Evolutionary conservation across 2,329 filamentous ascomycete species (phyloP), one percentile per base, ranked within the genome.

Genomic region (Periconia sp.): DNA sequence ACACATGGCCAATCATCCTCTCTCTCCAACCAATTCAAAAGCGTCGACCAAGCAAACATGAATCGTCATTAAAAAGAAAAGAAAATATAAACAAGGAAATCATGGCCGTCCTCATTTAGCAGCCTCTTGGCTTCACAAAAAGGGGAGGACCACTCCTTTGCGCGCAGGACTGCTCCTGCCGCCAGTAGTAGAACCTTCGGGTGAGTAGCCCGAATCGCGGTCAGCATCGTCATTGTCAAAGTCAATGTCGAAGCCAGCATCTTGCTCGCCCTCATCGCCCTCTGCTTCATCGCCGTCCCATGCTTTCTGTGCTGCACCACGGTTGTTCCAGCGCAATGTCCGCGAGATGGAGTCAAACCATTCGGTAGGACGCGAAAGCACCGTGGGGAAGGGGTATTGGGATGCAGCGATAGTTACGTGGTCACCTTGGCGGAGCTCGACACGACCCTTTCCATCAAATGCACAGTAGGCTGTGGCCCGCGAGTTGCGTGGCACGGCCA

Each of bases 291-390:
- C 73, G 17, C 68, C 73, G 51, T 83, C 83, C 79, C 87, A 99
- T 2, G 86, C 90, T 74, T 97, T 97, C 75, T 99, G 94, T 50
- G 88, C 88, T 6, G 93, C 92, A 5, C 92, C 92, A 44, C 94
- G 84, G 23, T 90, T 93, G 76, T 99, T 99, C 94, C 94, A 99
- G 58, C 92, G 84, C 54, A 99, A 81, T 3, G 93, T 96, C 56
- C 93, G 85, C 49, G 90, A 91, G 46, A 99, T 91, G 67, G 91
- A 95, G 74, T 97, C 90, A 70, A 99, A 97, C 94, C 94, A 99
- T 74, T 99, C 94, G 1, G 88, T 90, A 56, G 88, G 88, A 58
- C 89, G 91, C 59, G 91, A 89, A 53, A 95, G 91, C 42, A 99
- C 93, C 1, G 94, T 97, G 2, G 94, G 94, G 78, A 99, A 97